Base-by-base conservation (phyloP, 1,139 yeast genomes). In the Geotrichum cucujoidarum region DNA sequence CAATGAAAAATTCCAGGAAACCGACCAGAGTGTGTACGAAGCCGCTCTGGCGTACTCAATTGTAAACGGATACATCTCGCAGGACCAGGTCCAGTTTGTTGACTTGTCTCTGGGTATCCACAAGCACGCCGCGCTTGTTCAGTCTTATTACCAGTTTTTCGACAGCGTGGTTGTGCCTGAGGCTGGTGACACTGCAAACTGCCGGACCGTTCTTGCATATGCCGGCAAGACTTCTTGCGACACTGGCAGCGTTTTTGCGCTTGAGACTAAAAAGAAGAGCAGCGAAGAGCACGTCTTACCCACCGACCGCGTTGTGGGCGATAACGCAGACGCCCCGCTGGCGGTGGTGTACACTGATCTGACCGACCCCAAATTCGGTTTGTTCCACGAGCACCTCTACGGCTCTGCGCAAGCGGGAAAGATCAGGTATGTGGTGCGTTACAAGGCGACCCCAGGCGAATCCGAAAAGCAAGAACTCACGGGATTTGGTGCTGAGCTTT, bases 341-440 rank as follows among this genome's bases (percentile, higher is more conserved):
- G 69, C 74, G 13, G 57, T 75, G 3, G 60, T 78, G 10, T 85
- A 84, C 51, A 75, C 71, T 6, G 79, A 77, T 54, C 69, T 78
- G 4, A 17, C 39, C 10, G 56, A 65, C 2, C 64, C 62, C 0
- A 65, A 69, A 4, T 84, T 88, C 59, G 68, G 69, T 11, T 68
- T 66, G 2, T 82, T 85, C 69, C 81, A 87, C 55, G 64, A 70
- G 21, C 76, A 78, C 50, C 66, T 92, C 49, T 74, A 72, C 53
- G 75, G 76, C 40, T 79, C 83, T 49, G 84, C 95, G 0, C 60
- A 67, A 7, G 63, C 69, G 1, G 94, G 87, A 0, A 85, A 86
- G 58, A 63, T 89, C 29, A 73, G 87, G 50, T 83, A 86, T 62
- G 75, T 82, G 2, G 78, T 95, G 83, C 74, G 97, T 56, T 83